These are phyloP conservation scores for Saccharata proteae DNA, from an alignment of 2,329 filamentous ascomycete species.

Conservation along the genomic window DNA sequence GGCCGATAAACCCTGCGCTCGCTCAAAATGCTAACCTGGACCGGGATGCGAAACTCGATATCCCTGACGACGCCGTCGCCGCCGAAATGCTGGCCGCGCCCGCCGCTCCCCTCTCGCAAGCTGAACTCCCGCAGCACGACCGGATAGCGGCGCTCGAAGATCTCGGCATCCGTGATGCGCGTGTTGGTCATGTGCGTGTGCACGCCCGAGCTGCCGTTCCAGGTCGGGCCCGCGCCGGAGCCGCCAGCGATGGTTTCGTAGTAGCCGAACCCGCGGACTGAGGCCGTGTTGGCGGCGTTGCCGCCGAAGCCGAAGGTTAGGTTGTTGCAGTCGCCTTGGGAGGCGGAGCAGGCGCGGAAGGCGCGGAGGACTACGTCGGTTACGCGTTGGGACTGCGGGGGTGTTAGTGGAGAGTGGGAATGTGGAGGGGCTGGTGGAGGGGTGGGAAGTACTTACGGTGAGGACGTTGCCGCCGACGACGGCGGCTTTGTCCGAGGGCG, in stretches of 20 bases:
- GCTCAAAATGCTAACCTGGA: conserved; percentile 67
- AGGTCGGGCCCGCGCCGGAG: conserved; percentile 57
- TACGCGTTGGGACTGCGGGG: conserved; percentile 50
- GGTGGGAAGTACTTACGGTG: conserved; percentile 33
- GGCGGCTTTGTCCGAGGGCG: conserved; percentile 62
- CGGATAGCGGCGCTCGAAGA: conserved; percentile 67
- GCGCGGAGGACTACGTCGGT: conserved; percentile 75
- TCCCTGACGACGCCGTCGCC: conserved; percentile 52
- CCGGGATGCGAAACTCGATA: conserved; percentile 67
- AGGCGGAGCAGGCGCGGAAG: conserved; percentile 67
- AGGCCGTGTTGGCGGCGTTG: conserved; percentile 52
- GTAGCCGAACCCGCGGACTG: too few relatives aligned
- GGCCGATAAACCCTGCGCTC: conserved; percentile 66
- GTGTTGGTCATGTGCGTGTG: conserved; percentile 83
- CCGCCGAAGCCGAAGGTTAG: conserved; percentile 75
- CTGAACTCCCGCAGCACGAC: conserved; percentile 61
- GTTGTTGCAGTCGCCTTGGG: conserved; percentile 74
- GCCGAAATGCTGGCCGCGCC: conserved; percentile 34
- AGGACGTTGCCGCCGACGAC: conserved; percentile 77
- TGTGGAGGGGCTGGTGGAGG: not conserved
- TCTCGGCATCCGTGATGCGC: conserved; percentile 67
- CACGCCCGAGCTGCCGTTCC: conserved; percentile 65
- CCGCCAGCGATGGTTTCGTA: conserved; percentile 79
- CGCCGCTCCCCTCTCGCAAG: conserved; percentile 50
- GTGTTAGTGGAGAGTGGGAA: not conserved